Evolutionary conservation across 371 early-diverging fungal species (phyloP), one percentile per base, ranked within the genome.

Genomic region (Edhazardia aedis): DNA sequence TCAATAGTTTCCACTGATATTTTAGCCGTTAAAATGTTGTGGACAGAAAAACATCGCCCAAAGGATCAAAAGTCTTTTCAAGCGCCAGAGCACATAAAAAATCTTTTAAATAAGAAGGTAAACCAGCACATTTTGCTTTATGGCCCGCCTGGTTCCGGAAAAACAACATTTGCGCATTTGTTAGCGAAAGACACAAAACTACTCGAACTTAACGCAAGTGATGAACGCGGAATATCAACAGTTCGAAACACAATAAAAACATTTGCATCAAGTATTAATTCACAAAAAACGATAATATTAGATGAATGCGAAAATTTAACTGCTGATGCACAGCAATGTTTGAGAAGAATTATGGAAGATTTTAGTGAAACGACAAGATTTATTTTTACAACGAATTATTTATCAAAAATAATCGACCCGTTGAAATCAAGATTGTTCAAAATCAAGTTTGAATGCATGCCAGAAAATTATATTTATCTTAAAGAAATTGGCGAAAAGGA

Each of bases 221-320:
- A 98, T 67, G 95, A 98, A 71, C 79, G 95, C 53, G 99, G 99
- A 42, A 92, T 98, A 40, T 75, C 80, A 24, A 80, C 90, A 9
- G 80, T 98, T 28, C 77, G 99, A 51, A 83, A 84, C 43, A 90
- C 85, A 64, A 81, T 98, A 47, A 93, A 93, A 69, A 79, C 82
- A 56, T 98, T 93, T 80, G 89, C 94, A 3, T 73, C 81, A 21
- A 72, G 78, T 0, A 86, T 87, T 1, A 83, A 84, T 2, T 86
- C 79, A 75, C 16, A 26, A 4, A 98, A 94, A 67, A 79, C 93
- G 30, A 78, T 99, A 40, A 86, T 99, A 61, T 76, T 98, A 53
- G 99, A 99, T 66, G 99, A 99, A 74, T 92, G 90, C 0, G 99
- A 99, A 75, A 84, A 86, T 4, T 85, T 98, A 89, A 95, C 92